phyloP scores from a whole-genome alignment of 805 yeast genomes.

The Metschnikowia kofuensis region DNA sequence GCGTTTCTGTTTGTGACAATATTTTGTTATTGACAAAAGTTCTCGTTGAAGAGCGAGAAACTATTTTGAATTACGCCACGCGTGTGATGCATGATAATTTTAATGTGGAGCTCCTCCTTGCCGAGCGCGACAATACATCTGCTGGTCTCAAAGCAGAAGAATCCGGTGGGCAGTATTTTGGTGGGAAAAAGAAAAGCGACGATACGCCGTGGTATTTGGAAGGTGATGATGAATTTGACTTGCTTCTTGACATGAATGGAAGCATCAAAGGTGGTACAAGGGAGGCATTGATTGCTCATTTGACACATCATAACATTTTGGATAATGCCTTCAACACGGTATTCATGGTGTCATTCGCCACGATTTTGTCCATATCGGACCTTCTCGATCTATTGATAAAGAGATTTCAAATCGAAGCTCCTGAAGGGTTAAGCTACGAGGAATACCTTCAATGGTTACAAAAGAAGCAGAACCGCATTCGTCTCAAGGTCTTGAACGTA shows the following conservation, averaged over 20 bases:
- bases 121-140: conserved; percentile 42
- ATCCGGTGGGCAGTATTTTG: conserved; percentile 27
- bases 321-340: conserved; percentile 66
- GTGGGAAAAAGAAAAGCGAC: conserved; percentile 33
- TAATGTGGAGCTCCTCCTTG: conserved; percentile 54
- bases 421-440: conserved; percentile 81
- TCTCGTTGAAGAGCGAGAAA: conserved; percentile 67
- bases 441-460: conserved; percentile 77
- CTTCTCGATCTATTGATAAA: conserved; percentile 57
- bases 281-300: conserved; percentile 72
- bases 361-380: conserved; percentile 67
- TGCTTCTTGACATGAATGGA: conserved; percentile 62
- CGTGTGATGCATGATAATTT: conserved; percentile 75
- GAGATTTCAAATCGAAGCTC: conserved; percentile 72
- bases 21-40: conserved; percentile 47
- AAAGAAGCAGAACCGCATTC: conserved; percentile 64
- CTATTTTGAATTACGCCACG: conserved; percentile 68
- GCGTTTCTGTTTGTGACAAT: conserved; percentile 32
- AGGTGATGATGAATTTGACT: conserved; percentile 59
- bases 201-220: conserved; percentile 72
- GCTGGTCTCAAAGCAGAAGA: conserved; percentile 38
- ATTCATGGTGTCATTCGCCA: conserved; percentile 70
- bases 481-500: conserved; percentile 61
- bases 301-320: conserved; percentile 67
- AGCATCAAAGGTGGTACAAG: conserved; percentile 80